Percentiles rank a stretch among this genome's conserved stretches.
phyloP scores from a whole-genome alignment of 306 rosid genomes.

The Cicer yamashitae region DNA sequence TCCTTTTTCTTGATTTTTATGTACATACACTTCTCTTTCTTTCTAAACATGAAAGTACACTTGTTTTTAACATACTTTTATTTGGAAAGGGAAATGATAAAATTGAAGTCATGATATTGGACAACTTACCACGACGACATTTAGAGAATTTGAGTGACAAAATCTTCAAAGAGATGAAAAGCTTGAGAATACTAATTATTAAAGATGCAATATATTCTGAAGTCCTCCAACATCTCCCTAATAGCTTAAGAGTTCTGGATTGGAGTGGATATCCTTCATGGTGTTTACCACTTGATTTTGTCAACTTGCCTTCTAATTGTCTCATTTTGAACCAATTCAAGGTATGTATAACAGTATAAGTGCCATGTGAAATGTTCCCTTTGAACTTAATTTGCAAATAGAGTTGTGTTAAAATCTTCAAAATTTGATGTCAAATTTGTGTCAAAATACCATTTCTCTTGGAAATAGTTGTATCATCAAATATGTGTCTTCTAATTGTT shows the following conservation, averaged over 20 bases:
- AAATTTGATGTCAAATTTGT: too few relatives aligned
- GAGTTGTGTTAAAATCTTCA: too few relatives aligned
- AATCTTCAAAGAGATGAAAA: constrained; percentile 16
- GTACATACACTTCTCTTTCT: not conserved
- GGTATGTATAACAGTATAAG: not conserved
- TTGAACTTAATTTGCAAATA: not conserved
- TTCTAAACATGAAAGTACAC: not conserved
- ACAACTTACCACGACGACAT: not conserved
- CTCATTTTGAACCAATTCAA: constrained; percentile 8
- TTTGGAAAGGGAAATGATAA: constrained; percentile 1
- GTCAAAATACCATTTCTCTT: too few relatives aligned
- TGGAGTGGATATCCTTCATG: constrained; percentile 17
- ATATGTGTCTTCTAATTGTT: not conserved
- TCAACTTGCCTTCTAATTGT: not conserved
- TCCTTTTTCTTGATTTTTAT: not conserved
- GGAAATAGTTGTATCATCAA: not conserved
- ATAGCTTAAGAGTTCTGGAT: constrained; percentile 18
- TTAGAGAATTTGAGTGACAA: not conserved
- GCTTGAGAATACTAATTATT: constrained; percentile 13
- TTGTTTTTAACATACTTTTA: not conserved
- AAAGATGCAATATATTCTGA: not conserved
- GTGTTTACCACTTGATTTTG: constrained; percentile 8
- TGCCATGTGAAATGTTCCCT: not conserved
- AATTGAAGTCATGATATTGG: constrained; percentile 7
- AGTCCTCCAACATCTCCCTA: constrained; percentile 11